These are phyloP conservation scores for Cicer judaicum DNA, from an alignment of 306 rosid genomes.

Conservation along the genomic window DNA sequence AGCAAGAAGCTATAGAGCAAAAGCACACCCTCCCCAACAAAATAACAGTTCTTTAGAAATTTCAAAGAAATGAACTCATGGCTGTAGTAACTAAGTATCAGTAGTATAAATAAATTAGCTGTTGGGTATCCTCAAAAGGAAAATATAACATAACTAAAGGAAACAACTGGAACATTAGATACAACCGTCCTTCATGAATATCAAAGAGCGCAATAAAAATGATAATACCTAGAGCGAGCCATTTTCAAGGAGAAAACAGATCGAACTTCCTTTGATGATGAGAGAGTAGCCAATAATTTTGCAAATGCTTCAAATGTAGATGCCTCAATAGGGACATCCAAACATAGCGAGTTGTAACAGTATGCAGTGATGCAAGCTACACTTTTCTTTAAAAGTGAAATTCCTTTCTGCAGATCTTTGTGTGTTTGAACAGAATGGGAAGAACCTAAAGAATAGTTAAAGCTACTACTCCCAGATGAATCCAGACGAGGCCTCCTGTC, in stretches of 20 bases:
- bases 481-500: slow-evolving; percentile 77
- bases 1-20: not conserved
- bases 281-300: slow-evolving; percentile 78
- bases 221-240: slow-evolving; percentile 82
- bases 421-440: slow-evolving; percentile 78
- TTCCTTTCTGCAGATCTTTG: slow-evolving; percentile 92
- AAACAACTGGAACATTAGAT: slow-evolving; percentile 10
- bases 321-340: slow-evolving; percentile 85
- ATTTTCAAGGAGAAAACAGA: slow-evolving; percentile 73
- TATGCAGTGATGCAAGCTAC: slow-evolving; percentile 91
- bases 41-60: slow-evolving; percentile 5
- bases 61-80: not conserved
- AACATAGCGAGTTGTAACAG: slow-evolving; percentile 78
- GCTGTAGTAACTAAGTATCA: slow-evolving; percentile 25
- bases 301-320: slow-evolving; percentile 96
- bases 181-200: not conserved
- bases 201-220: slow-evolving; percentile 15
- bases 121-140: slow-evolving; percentile 4
- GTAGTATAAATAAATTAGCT: slow-evolving; percentile 21
- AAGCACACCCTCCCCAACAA: not conserved
- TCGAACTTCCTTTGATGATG: slow-evolving; percentile 94
- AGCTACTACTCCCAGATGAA: slow-evolving; percentile 81
- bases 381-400: slow-evolving; percentile 89
- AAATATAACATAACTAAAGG: slow-evolving; percentile 15
- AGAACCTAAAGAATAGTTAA: slow-evolving; percentile 78